A percentile compares a stretch with the other conserved stretches of the same genome.
phyloP scores from a whole-genome alignment of 108 stramenopile species.

The Fistulifera solaris region DNA sequence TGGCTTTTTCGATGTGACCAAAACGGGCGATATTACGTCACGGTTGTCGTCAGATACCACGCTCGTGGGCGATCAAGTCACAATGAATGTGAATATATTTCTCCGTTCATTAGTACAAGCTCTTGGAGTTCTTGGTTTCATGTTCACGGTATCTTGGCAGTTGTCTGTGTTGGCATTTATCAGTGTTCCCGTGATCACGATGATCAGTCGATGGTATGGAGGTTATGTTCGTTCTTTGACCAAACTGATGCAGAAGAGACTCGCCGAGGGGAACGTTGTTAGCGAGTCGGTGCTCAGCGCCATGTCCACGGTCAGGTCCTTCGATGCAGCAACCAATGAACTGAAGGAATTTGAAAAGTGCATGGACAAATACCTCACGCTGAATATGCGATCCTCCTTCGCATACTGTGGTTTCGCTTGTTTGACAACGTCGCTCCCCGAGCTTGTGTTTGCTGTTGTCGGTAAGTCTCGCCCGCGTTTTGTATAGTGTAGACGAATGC shows the following conservation, averaged over 20 bases:
- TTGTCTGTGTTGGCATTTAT: constrained; percentile 72
- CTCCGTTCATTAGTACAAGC: constrained; percentile 62
- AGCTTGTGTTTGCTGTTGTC: constrained; percentile 61
- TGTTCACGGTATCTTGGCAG: constrained; percentile 69
- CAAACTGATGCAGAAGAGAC: constrained; percentile 71
- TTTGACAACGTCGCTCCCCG: constrained; percentile 52
- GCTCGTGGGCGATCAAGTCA: constrained; percentile 79
- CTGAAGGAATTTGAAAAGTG: constrained; percentile 35
- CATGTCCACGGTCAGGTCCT: constrained; percentile 77
- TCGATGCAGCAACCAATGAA: constrained; percentile 63
- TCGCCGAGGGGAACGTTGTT: constrained; percentile 70
- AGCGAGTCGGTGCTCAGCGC: constrained; percentile 59
- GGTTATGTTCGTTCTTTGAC: constrained; percentile 52
- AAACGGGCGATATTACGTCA: constrained; percentile 73
- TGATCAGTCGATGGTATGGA: constrained; percentile 72
- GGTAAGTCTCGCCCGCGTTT: constrained; percentile 4
- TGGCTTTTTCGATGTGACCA: constrained; percentile 77
- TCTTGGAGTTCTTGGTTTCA: constrained; percentile 71
- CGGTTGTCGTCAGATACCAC: constrained; percentile 73
- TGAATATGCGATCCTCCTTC: constrained; percentile 36
- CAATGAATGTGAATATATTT: constrained; percentile 77
- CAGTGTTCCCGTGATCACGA: constrained; percentile 63
- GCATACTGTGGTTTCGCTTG: constrained; percentile 65
- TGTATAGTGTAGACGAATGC: not conserved
- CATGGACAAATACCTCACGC: constrained; percentile 44